A percentile compares a stretch with the other conserved stretches of the same genome.
Conservation (phyloP, 306 rosid species). For the Purshia tridentata region DNA sequence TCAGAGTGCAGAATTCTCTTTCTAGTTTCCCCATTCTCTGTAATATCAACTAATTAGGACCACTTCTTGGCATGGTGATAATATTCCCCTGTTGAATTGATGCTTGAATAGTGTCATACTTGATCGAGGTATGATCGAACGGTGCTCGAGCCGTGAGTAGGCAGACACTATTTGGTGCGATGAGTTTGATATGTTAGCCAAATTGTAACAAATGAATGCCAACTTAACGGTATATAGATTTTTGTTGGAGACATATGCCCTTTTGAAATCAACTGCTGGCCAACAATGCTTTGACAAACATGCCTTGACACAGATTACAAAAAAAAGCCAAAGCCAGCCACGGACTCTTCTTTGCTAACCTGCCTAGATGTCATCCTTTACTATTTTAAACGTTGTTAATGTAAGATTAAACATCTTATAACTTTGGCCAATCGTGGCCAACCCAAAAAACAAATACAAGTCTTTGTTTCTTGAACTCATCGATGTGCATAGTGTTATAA, state of each 20-base stretch:
- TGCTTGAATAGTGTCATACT: slow-evolving; percentile 2
- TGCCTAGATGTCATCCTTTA: not conserved
- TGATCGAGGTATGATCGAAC: not conserved
- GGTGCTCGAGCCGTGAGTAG: not conserved
- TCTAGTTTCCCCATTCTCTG: not conserved
- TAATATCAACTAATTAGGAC: not conserved
- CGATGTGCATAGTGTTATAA: not conserved
- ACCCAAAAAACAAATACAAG: too few relatives aligned
- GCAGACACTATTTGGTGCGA: slow-evolving; percentile 9
- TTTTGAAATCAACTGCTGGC: slow-evolving; percentile 6
- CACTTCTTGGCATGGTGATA: not conserved
- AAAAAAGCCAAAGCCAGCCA: not conserved
- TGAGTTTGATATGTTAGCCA: slow-evolving; percentile 1
- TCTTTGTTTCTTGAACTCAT: slow-evolving; percentile 2
- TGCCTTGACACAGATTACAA: not conserved
- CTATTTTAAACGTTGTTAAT: not conserved
- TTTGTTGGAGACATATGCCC: not conserved
- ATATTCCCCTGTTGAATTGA: not conserved
- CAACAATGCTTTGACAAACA: not conserved
- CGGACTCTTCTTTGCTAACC: not conserved
- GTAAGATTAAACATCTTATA: not conserved
- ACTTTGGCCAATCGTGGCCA: not conserved
- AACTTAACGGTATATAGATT: not conserved
- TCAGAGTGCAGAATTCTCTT: not conserved
- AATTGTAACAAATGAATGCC: not conserved